These are phyloP conservation scores for Colletotrichum orchidophilum DNA, from an alignment of 2,329 filamentous ascomycete species.

Conservation along the genomic window DNA sequence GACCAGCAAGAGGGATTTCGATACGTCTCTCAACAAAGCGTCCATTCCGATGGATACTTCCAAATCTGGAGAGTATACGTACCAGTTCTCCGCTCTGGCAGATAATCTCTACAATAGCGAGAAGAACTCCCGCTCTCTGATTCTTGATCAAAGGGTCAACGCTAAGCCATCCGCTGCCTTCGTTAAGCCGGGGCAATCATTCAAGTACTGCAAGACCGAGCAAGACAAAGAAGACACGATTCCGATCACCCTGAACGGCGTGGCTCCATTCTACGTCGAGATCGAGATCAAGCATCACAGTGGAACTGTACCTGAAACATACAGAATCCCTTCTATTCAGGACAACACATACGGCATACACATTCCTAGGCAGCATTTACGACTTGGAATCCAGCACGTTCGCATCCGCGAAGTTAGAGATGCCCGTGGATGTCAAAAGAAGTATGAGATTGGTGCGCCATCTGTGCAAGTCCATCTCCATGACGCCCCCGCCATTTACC, in stretches of 20 bases:
- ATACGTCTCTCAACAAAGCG: slow-evolving; percentile 78
- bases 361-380: slow-evolving; percentile 85
- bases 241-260: slow-evolving; percentile 83
- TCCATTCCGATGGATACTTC: slow-evolving; percentile 87
- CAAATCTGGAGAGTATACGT: slow-evolving; percentile 84
- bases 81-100: slow-evolving; percentile 83
- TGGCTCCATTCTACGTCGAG: slow-evolving; percentile 89
- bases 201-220: slow-evolving; percentile 93
- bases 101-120: slow-evolving; percentile 88
- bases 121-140: slow-evolving; percentile 71
- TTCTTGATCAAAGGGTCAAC: slow-evolving; percentile 85
- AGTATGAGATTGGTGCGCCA: slow-evolving; percentile 74
- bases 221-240: slow-evolving; percentile 85
- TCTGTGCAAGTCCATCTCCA: slow-evolving; percentile 92
- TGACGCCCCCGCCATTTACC: slow-evolving; percentile 89
- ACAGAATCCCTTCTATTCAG: slow-evolving; percentile 82
- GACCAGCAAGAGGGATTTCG: slow-evolving; percentile 70
- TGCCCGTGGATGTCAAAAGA: slow-evolving; percentile 84
- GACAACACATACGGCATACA: slow-evolving; percentile 79
- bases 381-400: slow-evolving; percentile 88
- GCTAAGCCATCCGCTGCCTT: slow-evolving; percentile 85
- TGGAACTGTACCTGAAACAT: slow-evolving; percentile 79
- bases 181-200: slow-evolving; percentile 86
- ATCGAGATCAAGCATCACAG: slow-evolving; percentile 93
- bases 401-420: slow-evolving; percentile 92